Evolutionary conservation across 1,139 yeast species (phyloP), one percentile per base, ranked within the genome.

Genomic region (Yamadazyma triangularis): DNA sequence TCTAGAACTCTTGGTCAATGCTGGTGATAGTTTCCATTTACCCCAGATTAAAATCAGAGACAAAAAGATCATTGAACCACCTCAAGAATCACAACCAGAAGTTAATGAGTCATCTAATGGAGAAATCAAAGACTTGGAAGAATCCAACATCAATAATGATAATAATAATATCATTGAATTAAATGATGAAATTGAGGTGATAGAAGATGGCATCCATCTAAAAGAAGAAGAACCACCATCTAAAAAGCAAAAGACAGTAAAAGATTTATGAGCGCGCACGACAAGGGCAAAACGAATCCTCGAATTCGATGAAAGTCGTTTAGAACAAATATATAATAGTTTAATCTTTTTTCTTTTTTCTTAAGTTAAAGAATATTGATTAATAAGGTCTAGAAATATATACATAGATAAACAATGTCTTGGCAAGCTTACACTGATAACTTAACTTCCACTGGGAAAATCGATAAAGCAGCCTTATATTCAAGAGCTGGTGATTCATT

Each of bases 401-500:
- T 7, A 18, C 20, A 18, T 18, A 18, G 6, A 7, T 18, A 38
- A 23, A 24, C 21, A 4, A 58, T 67, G 70, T 60, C 68, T 38
- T 60, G 68, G 66, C 63, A 68, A 80, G 96, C 96, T 39, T 91
- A 91, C 72, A 88, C 96, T 39, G 97, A 91, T 58, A 88, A 88
- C 63, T 77, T 91, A 48, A 67, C 83, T 47, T 83, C 80, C 34
- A 81, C 96, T 35, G 87, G 87, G 44, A 86, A 85, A 59, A 71
- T 91, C 47, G 96, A 89, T 65, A 79, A 79, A 60, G 96, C 97
- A 23, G 93, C 94, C 30, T 78, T 91, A 48, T 88, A 84, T 64
- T 89, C 96, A 11, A 79, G 84, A 46, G 96, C 94, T 9, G 98
- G 98, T 27, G 96, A 89, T 58, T 76, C 95, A 22, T 76, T 80